These are phyloP conservation scores for Aspergillus cejpii DNA, from an alignment of 2,329 filamentous ascomycete genomes.

Conservation along the genomic window DNA sequence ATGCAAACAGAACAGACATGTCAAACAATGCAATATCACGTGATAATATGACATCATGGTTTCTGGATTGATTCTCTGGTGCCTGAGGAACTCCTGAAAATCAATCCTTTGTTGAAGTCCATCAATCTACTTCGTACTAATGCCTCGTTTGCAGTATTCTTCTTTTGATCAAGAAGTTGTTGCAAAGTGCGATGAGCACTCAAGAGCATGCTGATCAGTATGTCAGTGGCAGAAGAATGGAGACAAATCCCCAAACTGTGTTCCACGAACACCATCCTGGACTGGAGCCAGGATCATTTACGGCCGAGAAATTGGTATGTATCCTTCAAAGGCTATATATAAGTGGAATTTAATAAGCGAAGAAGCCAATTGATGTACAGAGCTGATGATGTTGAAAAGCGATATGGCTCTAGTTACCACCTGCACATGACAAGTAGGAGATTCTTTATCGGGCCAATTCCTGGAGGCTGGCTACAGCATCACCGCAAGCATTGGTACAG, in stretches of 20 bases:
- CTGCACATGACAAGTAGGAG: constrained; percentile 56
- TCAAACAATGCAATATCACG: constrained; percentile 7
- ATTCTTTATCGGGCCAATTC: constrained; percentile 60
- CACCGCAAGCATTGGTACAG: constrained; percentile 60
- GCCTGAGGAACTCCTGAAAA: constrained; percentile 2
- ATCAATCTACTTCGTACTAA: neutral
- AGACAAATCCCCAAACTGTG: constrained; percentile 11
- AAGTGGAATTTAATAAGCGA: neutral
- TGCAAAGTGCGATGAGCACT: constrained; percentile 24
- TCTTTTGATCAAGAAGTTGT: constrained; percentile 1
- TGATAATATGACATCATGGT: constrained; percentile 22
- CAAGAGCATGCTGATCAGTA: constrained; percentile 15
- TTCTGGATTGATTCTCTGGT: constrained; percentile 22
- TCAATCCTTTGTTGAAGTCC: neutral
- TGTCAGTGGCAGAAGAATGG: constrained; percentile 17
- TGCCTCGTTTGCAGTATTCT: neutral
- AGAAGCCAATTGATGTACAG: neutral
- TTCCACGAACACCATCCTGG: constrained; percentile 27
- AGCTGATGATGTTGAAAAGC: constrained; percentile 30
- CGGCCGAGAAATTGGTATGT: constrained; percentile 48
- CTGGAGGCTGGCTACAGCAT: constrained; percentile 58
- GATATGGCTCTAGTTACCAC: constrained; percentile 57
- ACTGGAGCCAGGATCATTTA: constrained; percentile 48
- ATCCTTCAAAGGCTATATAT: neutral
- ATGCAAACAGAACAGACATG: constrained; percentile 24